Evolutionary conservation across 306 rosid genomes (phyloP).

Genomic region (Carpinus fangiana): DNA sequence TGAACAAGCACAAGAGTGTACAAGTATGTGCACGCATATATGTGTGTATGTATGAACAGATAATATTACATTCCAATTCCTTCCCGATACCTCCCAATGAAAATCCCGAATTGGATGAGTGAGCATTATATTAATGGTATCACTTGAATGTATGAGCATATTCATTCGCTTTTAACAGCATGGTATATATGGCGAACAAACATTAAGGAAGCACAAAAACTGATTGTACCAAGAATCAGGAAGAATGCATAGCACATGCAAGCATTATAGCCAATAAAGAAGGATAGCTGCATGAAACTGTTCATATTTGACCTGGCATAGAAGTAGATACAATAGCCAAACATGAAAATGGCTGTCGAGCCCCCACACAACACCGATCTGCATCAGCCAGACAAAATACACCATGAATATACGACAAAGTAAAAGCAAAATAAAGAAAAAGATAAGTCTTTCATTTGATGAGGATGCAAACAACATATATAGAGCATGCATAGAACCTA

Average conservation of each 20-base stretch:
- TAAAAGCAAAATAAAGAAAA: background rate
- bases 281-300: slow-evolving; percentile 66
- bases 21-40: too few species aligned
- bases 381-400: slow-evolving; percentile 37
- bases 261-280: slow-evolving; percentile 81
- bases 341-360: slow-evolving; percentile 72
- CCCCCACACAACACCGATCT: slow-evolving; percentile 84
- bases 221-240: slow-evolving; percentile 68
- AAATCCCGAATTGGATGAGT: background rate
- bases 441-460: background rate
- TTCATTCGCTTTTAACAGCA: slow-evolving; percentile 80
- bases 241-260: slow-evolving; percentile 80
- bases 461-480: background rate
- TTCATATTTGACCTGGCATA: slow-evolving; percentile 69
- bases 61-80: background rate
- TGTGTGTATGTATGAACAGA: background rate
- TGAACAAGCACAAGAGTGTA: too few species aligned
- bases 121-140: background rate
- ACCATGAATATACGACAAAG: background rate
- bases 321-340: slow-evolving; percentile 66
- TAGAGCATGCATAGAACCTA: background rate
- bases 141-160: background rate
- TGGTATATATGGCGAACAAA: slow-evolving; percentile 66
- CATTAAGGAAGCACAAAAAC: slow-evolving; percentile 65
- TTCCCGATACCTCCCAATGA: background rate